A percentile compares a stretch with the other conserved stretches of the same genome.
Conservation (phyloP, 345 rosid species). For the Eucalyptus polybractea region DNA sequence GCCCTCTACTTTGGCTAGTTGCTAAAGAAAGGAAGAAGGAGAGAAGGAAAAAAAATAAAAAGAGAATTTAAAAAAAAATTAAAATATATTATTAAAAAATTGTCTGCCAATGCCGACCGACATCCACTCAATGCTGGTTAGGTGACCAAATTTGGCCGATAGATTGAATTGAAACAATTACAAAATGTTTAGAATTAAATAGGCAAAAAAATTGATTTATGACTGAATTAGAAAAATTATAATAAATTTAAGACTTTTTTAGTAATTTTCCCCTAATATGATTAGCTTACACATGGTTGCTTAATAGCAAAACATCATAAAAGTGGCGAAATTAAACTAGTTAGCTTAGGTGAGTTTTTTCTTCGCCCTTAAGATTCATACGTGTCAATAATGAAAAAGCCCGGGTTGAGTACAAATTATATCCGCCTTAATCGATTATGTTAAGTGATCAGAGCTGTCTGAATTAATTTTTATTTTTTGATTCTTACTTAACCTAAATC, state of each 20-base stretch:
- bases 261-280: too few relatives aligned
- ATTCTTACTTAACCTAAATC: background rate
- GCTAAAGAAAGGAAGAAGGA: too few relatives aligned
- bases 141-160: fast-evolving
- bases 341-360: background rate
- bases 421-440: background rate
- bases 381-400: background rate
- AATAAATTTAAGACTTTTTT: too few relatives aligned
- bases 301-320: background rate
- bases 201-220: fast-evolving
- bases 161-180: fast-evolving
- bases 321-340: background rate
- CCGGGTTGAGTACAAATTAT: background rate
- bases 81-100: too few relatives aligned
- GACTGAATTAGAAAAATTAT: too few relatives aligned
- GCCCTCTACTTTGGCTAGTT: fast-evolving
- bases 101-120: fast-evolving
- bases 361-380: background rate
- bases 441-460: background rate
- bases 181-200: fast-evolving
- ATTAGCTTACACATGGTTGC: background rate
- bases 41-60: fast-evolving
- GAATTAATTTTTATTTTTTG: background rate
- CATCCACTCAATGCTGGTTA: fast-evolving
- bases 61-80: fast-evolving